phyloP scores from a whole-genome alignment of 2,329 filamentous ascomycete species.

The Harringtonia aguacate region DNA sequence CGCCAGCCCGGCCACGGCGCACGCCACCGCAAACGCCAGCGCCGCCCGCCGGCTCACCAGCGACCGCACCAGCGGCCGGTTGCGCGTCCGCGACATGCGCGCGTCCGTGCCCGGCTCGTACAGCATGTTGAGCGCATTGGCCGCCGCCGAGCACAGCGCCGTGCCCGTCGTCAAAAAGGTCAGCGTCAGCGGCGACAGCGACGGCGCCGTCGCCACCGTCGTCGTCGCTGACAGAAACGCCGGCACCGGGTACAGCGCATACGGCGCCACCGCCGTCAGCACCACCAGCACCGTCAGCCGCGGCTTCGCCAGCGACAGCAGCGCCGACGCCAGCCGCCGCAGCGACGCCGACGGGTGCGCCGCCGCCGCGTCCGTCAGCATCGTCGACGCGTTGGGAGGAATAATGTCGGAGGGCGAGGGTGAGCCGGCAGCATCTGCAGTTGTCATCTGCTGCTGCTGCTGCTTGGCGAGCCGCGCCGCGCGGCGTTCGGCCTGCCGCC shows the following conservation, averaged over 20 bases:
- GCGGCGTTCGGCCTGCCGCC: conserved; percentile 12
- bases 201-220: conserved; percentile 43
- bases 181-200: conserved; percentile 80
- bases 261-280: conserved; percentile 80
- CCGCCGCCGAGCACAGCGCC: conserved; percentile 76
- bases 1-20: conserved; percentile 57
- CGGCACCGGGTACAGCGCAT: conserved; percentile 87
- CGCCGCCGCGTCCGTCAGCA: conserved; percentile 41
- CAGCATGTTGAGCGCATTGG: conserved; percentile 95
- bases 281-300: conserved; percentile 86
- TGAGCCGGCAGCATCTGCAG: not conserved
- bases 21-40: conserved; percentile 65
- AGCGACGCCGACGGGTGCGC: conserved; percentile 38
- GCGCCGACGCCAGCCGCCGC: conserved; percentile 62
- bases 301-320: conserved; percentile 89
- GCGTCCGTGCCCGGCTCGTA: conserved; percentile 87
- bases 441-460: not conserved
- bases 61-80: conserved; percentile 75
- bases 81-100: conserved; percentile 86
- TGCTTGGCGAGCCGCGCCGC: not conserved
- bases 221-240: conserved; percentile 58
- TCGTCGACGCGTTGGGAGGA: conserved; percentile 33
- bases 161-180: conserved; percentile 87
- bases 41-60: conserved; percentile 65
- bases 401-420: conserved; percentile 9